Base-by-base conservation (phyloP, 306 rosid genomes). In the Aeschynomene evenia region DNA sequence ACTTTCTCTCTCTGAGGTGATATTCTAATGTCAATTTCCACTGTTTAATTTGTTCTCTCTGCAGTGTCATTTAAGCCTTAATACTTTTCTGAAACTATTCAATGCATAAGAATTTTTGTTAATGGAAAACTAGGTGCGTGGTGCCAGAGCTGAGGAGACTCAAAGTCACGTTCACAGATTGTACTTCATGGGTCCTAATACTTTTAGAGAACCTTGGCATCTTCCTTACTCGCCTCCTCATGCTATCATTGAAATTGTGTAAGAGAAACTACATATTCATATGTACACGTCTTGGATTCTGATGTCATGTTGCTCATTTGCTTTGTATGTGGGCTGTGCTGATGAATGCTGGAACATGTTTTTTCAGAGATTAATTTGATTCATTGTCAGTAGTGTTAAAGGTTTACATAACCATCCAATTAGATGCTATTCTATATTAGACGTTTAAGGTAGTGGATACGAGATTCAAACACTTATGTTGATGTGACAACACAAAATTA, bases 151-250 rank as follows among this genome's bases (percentile, higher is more conserved):
- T 6, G 98, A 90, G 36, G 96, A 92, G 79, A 85, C 96, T 76
- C 98, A 92, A 79, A 92, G 91, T 84, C 98, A 92, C 80, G 98
- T 86, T 63, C 89, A 89, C 80, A 88, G 98, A 76, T 82, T 92
- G 95, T 92, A 89, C 84, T 92, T 92, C 73, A 89, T 93, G 98
- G 96, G 96, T 55, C 96, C 98, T 67, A 90, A 93, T 81, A 86
- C 98, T 50, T 90, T 93, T 75, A 88, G 98, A 83, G 98, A 92
- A 80, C 98, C 98, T 15, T 92, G 98, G 96, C 98, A 92, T 86
- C 96, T 92, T 89, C 98, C 98, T 77, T 92, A 89, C 82, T 89
- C 96, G 48, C 96, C 98, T 72, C 96, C 98, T 16, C 87, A 88
- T 77, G 97, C 98, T 19, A 86, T 93, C 69, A 93, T 93, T 69